A percentile compares a stretch with the other conserved stretches of the same genome.
Conservation (phyloP, 1,284 basidiomycete species). For the Hypsizygus ulmarius region DNA sequence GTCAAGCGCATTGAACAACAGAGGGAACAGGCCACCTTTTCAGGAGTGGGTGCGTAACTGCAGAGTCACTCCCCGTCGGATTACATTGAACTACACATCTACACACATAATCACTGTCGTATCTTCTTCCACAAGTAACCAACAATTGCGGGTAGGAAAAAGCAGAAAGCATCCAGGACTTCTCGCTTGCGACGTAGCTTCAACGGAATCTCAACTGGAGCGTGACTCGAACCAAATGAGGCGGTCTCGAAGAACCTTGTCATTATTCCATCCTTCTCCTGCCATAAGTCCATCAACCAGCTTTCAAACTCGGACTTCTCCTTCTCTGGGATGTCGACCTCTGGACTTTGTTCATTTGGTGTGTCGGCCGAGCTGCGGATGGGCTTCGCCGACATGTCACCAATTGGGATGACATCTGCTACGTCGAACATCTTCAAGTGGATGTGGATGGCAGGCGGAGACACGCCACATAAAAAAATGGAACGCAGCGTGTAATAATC, state of each 20-base stretch:
- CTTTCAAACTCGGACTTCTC: constrained; percentile 76
- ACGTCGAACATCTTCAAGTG: constrained; percentile 81
- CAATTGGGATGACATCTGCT: constrained; percentile 62
- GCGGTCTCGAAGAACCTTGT: constrained; percentile 55
- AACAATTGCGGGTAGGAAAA: constrained; percentile 59
- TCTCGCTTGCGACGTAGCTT: constrained; percentile 51
- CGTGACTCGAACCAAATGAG: constrained; percentile 30
- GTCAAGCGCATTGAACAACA: constrained; percentile 78
- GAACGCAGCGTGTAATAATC: constrained; percentile 86
- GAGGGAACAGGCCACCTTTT: constrained; percentile 30
- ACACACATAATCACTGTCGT: constrained; percentile 19
- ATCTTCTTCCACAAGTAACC: constrained; percentile 52
- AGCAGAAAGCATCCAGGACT: constrained; percentile 64
- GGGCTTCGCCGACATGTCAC: constrained; percentile 45
- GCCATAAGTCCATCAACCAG: constrained; percentile 85
- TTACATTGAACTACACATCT: constrained; percentile 4
- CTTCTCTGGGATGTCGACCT: constrained; percentile 61
- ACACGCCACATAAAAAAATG: constrained; percentile 79
- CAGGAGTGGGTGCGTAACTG: constrained; percentile 21
- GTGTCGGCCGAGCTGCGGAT: constrained; percentile 27
- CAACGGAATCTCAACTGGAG: constrained; percentile 55
- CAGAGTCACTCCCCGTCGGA: constrained; percentile 17
- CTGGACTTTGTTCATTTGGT: constrained; percentile 32
- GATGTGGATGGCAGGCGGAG: constrained; percentile 86
- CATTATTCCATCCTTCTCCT: constrained; percentile 79